Conservation (phyloP, 73 alveolate genomes). For the Vitrella brassicaformis region DNA sequence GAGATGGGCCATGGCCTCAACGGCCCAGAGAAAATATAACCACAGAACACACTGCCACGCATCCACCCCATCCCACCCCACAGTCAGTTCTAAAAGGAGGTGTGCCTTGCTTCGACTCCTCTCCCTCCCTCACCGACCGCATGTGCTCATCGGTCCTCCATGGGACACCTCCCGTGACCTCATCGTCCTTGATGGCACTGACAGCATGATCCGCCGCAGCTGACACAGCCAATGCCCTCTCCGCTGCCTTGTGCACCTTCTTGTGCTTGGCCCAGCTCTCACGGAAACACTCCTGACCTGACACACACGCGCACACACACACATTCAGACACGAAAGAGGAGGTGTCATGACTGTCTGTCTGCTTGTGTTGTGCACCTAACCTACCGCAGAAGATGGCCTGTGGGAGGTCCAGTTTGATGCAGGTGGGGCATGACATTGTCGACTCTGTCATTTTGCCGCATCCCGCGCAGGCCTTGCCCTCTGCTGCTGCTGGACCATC, state of each 20-base stretch:
- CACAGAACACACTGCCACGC: not conserved
- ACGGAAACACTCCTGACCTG: constrained; percentile 69
- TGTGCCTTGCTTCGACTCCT: not conserved
- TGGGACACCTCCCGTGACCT: not conserved
- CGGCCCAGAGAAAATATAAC: constrained; percentile 60
- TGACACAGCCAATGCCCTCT: too few relatives aligned
- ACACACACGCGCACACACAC: too few relatives aligned
- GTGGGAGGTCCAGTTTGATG: constrained; percentile 56
- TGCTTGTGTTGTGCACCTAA: too few relatives aligned
- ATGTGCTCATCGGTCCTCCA: not conserved
- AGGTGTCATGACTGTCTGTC: too few relatives aligned
- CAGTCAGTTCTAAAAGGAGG: not conserved
- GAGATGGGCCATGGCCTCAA: constrained; percentile 51
- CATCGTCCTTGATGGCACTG: too few relatives aligned
- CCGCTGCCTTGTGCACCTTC: constrained; percentile 41
- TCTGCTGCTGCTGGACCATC: too few relatives aligned
- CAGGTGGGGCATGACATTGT: constrained; percentile 78
- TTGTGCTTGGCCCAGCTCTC: constrained; percentile 64
- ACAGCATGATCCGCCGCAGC: too few relatives aligned
- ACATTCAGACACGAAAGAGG: too few relatives aligned
- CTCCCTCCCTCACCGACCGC: not conserved
- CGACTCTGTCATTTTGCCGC: too few relatives aligned
- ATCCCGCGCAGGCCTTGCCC: too few relatives aligned
- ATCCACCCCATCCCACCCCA: not conserved
- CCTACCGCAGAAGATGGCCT: constrained; percentile 71